These are phyloP conservation scores for Globisporangium recalcitrans DNA, from an alignment of 352 stramenopile species.

Conservation along the genomic window DNA sequence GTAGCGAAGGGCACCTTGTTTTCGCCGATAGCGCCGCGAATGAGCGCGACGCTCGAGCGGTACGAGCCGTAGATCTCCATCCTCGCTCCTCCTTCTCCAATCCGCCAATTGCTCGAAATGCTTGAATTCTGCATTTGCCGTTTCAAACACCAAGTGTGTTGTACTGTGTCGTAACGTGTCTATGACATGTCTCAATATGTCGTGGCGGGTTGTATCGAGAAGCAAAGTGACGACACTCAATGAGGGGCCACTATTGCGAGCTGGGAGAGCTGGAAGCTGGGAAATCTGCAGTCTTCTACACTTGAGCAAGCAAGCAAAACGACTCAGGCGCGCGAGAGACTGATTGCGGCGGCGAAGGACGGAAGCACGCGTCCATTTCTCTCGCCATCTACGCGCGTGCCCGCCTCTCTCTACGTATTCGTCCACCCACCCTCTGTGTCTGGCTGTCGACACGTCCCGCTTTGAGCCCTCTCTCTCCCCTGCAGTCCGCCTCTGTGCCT, in stretches of 20 bases:
- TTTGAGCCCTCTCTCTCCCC: not conserved
- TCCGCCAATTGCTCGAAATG: not conserved
- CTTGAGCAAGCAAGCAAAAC: not conserved
- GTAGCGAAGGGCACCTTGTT: constrained; percentile 47
- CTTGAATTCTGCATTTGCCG: not conserved
- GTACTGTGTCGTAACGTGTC: not conserved
- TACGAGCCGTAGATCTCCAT: constrained; percentile 64
- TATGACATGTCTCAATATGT: not conserved
- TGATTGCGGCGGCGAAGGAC: constrained; percentile 2
- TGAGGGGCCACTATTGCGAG: not conserved
- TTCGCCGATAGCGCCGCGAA: constrained; percentile 55
- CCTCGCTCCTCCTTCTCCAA: not conserved
- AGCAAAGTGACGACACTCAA: not conserved
- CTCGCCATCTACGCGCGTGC: not conserved
- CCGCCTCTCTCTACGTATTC: not conserved
- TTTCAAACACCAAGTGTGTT: not conserved
- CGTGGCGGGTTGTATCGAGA: not conserved
- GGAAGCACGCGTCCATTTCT: not conserved
- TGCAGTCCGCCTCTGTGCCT: not conserved
- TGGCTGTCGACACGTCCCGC: not conserved
- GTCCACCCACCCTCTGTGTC: not conserved
- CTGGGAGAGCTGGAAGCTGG: not conserved
- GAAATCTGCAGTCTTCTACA: not conserved
- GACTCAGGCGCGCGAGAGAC: constrained; percentile 1
- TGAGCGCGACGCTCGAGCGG: constrained; percentile 41